phyloP scores from a whole-genome alignment of 2,329 filamentous ascomycete species.

The Gnomoniopsis sp. region DNA sequence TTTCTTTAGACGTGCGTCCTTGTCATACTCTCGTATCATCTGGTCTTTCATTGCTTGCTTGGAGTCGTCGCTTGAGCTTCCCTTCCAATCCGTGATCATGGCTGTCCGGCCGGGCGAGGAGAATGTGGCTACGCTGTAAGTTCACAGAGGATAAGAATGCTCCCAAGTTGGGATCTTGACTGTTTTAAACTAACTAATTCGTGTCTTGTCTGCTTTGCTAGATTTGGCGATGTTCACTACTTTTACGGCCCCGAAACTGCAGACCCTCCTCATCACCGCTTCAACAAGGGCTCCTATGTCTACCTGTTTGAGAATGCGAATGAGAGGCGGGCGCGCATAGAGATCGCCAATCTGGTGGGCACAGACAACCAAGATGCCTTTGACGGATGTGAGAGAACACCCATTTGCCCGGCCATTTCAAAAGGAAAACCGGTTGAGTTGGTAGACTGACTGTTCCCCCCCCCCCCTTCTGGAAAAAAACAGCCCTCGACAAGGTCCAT shows the following conservation, averaged over 20 bases:
- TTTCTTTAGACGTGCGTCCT: too few relatives aligned
- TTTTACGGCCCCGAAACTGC: constrained; percentile 67
- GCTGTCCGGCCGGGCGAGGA: constrained; percentile 44
- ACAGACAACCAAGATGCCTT: constrained; percentile 77
- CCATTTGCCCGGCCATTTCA: neutral
- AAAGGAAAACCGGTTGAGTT: neutral
- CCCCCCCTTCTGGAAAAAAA: constrained; percentile 31
- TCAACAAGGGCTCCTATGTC: constrained; percentile 76
- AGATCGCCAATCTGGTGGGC: constrained; percentile 72
- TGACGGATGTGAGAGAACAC: constrained; percentile 66
- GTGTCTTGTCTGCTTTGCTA: too few relatives aligned
- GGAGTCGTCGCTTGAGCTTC: neutral
- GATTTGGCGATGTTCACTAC: constrained; percentile 78
- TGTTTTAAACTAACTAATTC: constrained; percentile 20
- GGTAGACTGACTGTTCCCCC: constrained; percentile 19
- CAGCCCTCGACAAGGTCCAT: constrained; percentile 62
- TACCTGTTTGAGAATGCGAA: constrained; percentile 74
- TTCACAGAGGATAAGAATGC: constrained; percentile 7
- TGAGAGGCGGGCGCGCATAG: constrained; percentile 65
- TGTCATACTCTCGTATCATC: neutral
- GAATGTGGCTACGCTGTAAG: constrained; percentile 45
- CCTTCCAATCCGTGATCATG: constrained; percentile 26
- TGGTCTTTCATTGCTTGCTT: neutral
- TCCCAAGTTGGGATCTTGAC: neutral
- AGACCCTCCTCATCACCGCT: constrained; percentile 73